phyloP scores from a whole-genome alignment of 495 filamentous ascomycete species.

The Collariella sp. region DNA sequence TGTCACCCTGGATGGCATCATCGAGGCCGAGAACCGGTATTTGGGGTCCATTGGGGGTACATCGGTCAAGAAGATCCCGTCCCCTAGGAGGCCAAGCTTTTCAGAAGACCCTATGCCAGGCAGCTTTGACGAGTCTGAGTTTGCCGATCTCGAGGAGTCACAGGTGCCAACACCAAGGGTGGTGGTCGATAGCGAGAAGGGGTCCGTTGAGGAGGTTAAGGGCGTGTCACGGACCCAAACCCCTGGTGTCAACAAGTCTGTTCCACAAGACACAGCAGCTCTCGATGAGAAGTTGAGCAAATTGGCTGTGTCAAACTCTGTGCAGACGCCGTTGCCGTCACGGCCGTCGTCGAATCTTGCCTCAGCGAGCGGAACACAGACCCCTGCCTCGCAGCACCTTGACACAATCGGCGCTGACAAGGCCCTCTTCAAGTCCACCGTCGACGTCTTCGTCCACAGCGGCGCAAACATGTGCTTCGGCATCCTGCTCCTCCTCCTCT shows the following conservation, averaged over 20 bases:
- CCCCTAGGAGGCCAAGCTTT: slow-evolving; percentile 12
- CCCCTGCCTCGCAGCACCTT: slow-evolving; percentile 9
- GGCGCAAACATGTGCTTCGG: slow-evolving; percentile 86
- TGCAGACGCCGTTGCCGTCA: not conserved
- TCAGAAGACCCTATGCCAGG: slow-evolving; percentile 30
- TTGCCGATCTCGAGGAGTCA: slow-evolving; percentile 19
- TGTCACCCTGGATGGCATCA: slow-evolving; percentile 68
- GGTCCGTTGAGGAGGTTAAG: slow-evolving; percentile 27
- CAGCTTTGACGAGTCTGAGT: slow-evolving; percentile 29
- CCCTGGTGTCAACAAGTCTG: slow-evolving; percentile 8
- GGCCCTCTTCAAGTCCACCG: slow-evolving; percentile 53
- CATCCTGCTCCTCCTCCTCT: slow-evolving; percentile 72
- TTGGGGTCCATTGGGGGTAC: slow-evolving; percentile 21
- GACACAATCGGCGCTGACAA: slow-evolving; percentile 27
- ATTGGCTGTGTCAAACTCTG: not conserved
- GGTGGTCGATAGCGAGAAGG: slow-evolving; percentile 20
- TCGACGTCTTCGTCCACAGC: slow-evolving; percentile 82
- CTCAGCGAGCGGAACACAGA: not conserved
- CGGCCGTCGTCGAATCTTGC: not conserved
- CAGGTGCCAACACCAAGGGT: slow-evolving; percentile 2
- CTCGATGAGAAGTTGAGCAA: slow-evolving; percentile 19
- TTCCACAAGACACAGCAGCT: not conserved
- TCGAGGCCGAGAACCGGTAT: slow-evolving; percentile 39
- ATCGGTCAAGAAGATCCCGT: not conserved
- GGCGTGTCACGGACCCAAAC: slow-evolving; percentile 22